Base-by-base conservation (phyloP, 768 basidiomycete species). In the Stropharia rugosoannulata region DNA sequence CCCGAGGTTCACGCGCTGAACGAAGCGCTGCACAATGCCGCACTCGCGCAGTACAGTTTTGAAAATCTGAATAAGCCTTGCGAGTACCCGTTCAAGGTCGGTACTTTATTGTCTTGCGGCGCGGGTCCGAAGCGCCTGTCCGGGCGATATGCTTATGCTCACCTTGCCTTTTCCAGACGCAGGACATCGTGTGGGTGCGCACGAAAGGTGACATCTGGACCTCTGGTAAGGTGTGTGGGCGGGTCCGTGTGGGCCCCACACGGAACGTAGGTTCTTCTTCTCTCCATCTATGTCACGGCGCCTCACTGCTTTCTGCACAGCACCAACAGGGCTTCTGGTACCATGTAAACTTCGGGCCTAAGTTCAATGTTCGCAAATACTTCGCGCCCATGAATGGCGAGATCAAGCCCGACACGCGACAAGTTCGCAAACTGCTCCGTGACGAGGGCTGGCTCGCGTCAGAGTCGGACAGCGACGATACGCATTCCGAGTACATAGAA, bases 351-450 rank as follows among this genome's bases (percentile, higher is more conserved):
- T 85, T 80, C 45, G 66, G 66, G 35, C 56, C 65, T 55, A 69
- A 74, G 45, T 68, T 64, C 54, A 77, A 76, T 52, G 64, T 83
- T 32, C 80, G 85, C 35, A 84, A 82, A 65, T 84, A 81, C 64
- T 82, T 84, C 63, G 78, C 85, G 2, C 85, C 86, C 5, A 69
- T 84, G 47, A 82, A 86, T 51, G 86, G 85, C 15, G 84, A 86
- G 57, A 77, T 87, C 52, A 88, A 87, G 66, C 85, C 86, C 2
- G 77, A 88, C 62, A 78, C 61, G 0, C 50, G 66, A 18, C 71
- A 78, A 53, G 74, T 80, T 2, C 76, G 78, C n/a, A 55, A 62
- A 32, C 62, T 87, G 55, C 70, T 88, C 19, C 68, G 70, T 52
- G 73, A 76, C 6, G 79, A 75, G 44, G 83, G 81, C 5, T 81